Evolutionary conservation across 805 yeast species (phyloP), one percentile per base, ranked within the genome.

Genomic region (Hanseniaspora singularis): DNA sequence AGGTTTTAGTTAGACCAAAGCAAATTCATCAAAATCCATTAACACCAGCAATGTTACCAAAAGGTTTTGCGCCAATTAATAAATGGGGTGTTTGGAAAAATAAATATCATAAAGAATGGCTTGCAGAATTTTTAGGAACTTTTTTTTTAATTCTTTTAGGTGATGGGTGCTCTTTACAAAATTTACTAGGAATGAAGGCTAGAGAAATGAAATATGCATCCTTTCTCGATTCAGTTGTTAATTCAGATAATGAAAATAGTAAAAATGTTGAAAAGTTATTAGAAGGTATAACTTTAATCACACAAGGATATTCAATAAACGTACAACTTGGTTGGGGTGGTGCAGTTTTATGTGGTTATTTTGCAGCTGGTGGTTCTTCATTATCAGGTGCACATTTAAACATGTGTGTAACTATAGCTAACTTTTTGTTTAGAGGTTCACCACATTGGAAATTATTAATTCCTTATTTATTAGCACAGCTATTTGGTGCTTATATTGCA

Each of bases 311-410:
- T 20, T 16, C 19, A 1, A 44, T 44, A 15, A 44, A 37, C 31
- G 41, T 31, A 5, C 41, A 40, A 3, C 53, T 72, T 33, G 64
- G 69, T n/a, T 73, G 77, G 77, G 79, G 74, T 38, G 61, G 71
- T 31, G 78, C 74, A 0, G 75, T 70, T 32, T 69, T 71, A 54
- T 56, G 72, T 55, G 79, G 77, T 40, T 71, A 70, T 53, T 62
- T 65, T 45, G 62, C 66, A 7, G 65, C 75, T 33, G 76, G 76
- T 50, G 79, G 79, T 52, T 57, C 62, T 51, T 64, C 66, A 10
- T 63, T 73, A 45, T 72, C 77, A 32, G 78, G 77, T 55, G 79
- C 73, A n/a, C 79, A 73, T 57, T 55, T 73, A 50, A 73, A 74
- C 57, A 77, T 78, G 3, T 72, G 74, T 49, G 67, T 73, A 30